Conservation (phyloP, 495 filamentous ascomycete species). For the Gamarada debralockiae region DNA sequence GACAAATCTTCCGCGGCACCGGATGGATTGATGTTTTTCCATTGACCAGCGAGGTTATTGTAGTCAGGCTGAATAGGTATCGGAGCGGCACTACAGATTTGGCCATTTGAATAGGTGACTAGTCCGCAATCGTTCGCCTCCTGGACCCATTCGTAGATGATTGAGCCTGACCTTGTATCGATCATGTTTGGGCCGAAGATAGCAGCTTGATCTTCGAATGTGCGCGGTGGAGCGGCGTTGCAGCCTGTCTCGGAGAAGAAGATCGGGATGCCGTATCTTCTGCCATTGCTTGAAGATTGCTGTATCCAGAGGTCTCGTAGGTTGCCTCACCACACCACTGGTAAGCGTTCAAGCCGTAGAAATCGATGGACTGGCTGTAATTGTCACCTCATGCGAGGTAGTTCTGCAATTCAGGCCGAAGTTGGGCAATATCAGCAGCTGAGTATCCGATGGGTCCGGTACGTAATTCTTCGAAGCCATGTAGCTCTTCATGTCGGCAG, state of each 20-base stretch:
- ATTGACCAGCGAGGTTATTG: constrained; percentile 66
- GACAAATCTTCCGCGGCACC: constrained; percentile 63
- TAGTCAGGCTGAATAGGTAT: constrained; percentile 74
- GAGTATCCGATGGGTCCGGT: constrained; percentile 83
- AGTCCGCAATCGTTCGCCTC: constrained; percentile 81
- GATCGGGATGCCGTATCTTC: constrained; percentile 67
- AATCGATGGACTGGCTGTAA: constrained; percentile 67
- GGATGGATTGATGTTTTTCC: constrained; percentile 66
- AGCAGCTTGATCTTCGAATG: constrained; percentile 70
- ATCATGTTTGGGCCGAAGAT: constrained; percentile 74
- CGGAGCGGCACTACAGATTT: constrained; percentile 64
- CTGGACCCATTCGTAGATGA: constrained; percentile 87
- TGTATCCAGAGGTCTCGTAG: constrained; percentile 69
- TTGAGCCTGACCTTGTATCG: constrained; percentile 72
- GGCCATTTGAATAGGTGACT: constrained; percentile 73
- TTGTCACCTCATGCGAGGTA: constrained; percentile 76
- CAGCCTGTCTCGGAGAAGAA: constrained; percentile 84
- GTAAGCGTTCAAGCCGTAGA: constrained; percentile 83
- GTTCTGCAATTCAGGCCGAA: constrained; percentile 81
- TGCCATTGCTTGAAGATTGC: constrained; percentile 49
- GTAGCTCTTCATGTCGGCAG: constrained; percentile 79
- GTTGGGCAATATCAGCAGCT: constrained; percentile 74
- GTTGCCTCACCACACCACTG: constrained; percentile 74
- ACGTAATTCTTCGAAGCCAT: constrained; percentile 69
- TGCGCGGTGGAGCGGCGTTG: constrained; percentile 58